Evolutionary conservation across 1,284 basidiomycete species (phyloP), one percentile per base, ranked within the genome.

Genomic region (Trichosporon asahii): DNA sequence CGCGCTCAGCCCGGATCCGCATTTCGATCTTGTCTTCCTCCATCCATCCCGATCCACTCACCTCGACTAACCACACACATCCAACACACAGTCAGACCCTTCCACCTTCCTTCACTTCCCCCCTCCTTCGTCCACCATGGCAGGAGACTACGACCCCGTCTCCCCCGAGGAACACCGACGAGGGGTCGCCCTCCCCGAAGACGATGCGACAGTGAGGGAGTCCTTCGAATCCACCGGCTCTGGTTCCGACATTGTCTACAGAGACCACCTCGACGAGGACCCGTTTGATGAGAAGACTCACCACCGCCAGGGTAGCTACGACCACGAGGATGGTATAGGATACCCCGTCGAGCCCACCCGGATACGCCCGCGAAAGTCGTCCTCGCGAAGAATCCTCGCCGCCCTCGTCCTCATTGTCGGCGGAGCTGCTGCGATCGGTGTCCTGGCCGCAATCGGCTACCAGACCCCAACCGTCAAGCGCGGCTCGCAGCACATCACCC

Each of bases 401-500:
- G 71, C 75, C 7, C 73, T 84, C 33, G 69, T 82, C 18, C 70
- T 73, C 2, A 80, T 83, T 27, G 65, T 83, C 2, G 64, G 71
- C 3, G 73, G 79, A 1, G 80, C 83, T 1, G 79, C 72, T 3
- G 68, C 70, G 2, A 77, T 84, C 27, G 83, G 83, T 3, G 72
- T 77, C 12, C 73, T 83, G 14, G 79, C 83, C 8, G 82, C 79
- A 11, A 70, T 75, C 33, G 75, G 74, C 8, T 84, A 82, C 73
- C 78, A 78, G 8, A 76, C 79, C 0, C 80, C 82, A 6, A 72
- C 71, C 46, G 70, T 72, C 57, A 80, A 82, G 85, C 85, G 86
- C 4, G 90, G 91, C 1, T 86, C 83, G 35, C 86, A 85, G 74
- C 91, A 89, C 75, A 86, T 96, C 64, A 90, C 90, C 1, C 88